Percentiles rank a stretch among this genome's conserved stretches.
phyloP scores from a whole-genome alignment of 306 rosid genomes.

The Citrullus amarus region DNA sequence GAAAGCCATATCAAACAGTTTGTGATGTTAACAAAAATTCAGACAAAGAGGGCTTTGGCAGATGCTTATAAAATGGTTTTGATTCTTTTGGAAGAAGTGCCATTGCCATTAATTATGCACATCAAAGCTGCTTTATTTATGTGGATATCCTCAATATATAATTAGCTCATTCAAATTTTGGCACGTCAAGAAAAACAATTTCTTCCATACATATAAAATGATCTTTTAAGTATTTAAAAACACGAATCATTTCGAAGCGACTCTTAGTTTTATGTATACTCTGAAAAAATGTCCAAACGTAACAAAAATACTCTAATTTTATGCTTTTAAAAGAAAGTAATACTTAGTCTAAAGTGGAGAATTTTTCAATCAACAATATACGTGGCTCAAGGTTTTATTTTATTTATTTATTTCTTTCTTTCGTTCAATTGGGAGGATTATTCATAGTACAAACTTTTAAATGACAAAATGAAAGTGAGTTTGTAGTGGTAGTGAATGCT shows the following conservation, averaged over 20 bases:
- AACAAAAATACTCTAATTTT: not conserved
- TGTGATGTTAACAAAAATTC: not conserved
- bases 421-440: not conserved
- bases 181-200: not conserved
- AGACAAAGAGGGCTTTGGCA: not conserved
- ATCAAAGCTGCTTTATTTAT: not conserved
- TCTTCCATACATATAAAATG: not conserved
- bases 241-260: no score
- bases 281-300: not conserved
- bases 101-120: slow-evolving; percentile 1
- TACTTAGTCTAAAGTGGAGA: not conserved
- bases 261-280: no score
- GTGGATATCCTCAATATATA: not conserved
- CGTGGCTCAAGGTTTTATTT: not conserved
- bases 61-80: not conserved
- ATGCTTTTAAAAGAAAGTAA: not conserved
- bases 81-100: slow-evolving; percentile 4
- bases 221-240: no score
- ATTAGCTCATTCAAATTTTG: not conserved
- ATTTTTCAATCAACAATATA: not conserved
- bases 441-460: not conserved
- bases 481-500: not conserved
- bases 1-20: slow-evolving; percentile 4
- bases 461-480: not conserved
- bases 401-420: not conserved